These are phyloP conservation scores for Suillus lakei DNA, from an alignment of 768 basidiomycete species.

Conservation along the genomic window DNA sequence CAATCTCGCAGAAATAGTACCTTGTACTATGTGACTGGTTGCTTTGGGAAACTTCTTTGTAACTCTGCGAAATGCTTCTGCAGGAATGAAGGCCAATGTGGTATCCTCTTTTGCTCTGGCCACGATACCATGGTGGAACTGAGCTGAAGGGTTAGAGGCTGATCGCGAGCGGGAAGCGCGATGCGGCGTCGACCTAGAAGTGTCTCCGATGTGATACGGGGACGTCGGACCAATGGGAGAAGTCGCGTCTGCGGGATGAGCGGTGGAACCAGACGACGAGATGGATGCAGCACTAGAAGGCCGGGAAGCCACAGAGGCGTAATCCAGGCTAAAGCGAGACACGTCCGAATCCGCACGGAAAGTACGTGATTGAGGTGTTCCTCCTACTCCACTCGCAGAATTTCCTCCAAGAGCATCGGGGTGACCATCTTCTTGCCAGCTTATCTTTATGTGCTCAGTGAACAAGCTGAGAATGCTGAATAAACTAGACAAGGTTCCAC, in stretches of 20 bases:
- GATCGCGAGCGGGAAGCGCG: constrained; percentile 28
- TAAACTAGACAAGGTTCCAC: constrained; percentile 92
- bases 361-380: constrained; percentile 30
- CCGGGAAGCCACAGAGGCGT: constrained; percentile 21
- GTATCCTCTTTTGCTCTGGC: constrained; percentile 95
- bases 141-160: constrained; percentile 28
- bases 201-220: constrained; percentile 14
- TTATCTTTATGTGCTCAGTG: constrained; percentile 91
- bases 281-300: constrained; percentile 56
- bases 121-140: constrained; percentile 71
- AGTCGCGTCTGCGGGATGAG: constrained; percentile 50
- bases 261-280: constrained; percentile 73
- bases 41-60: constrained; percentile 98
- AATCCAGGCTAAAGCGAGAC: constrained; percentile 57
- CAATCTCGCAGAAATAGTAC: constrained; percentile 39
- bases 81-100: constrained; percentile 97
- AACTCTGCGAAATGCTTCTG: constrained; percentile 91
- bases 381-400: constrained; percentile 23
- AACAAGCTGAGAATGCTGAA: constrained; percentile 98
- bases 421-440: constrained; percentile 78
- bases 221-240: constrained; percentile 17
- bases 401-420: constrained; percentile 23
- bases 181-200: constrained; percentile 19
- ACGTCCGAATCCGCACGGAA: constrained; percentile 66
- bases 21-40: constrained; percentile 95